Conservation (phyloP, 164 flowering plant genomes). For the Saururus chinensis region DNA sequence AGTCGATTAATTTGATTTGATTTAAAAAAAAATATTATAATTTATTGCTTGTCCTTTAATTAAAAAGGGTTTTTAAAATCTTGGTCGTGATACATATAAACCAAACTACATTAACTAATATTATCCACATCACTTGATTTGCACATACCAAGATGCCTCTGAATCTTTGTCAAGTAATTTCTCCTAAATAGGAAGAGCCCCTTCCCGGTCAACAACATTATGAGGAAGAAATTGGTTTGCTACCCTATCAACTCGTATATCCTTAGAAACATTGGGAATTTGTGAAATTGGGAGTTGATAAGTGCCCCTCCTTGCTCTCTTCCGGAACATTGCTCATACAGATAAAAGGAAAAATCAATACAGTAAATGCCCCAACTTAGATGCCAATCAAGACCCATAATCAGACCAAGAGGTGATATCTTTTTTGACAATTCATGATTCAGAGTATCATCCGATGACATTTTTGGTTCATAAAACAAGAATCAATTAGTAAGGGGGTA, state of each 20-base stretch:
- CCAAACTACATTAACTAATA: conserved; percentile 64
- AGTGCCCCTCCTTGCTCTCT: conserved; percentile 42
- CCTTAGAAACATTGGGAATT: conserved; percentile 70
- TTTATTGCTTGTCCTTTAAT: too few species aligned
- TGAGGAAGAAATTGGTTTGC: conserved; percentile 21
- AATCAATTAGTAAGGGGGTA: background rate
- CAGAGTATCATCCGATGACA: conserved; percentile 27
- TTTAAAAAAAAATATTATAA: too few species aligned
- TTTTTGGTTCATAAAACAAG: background rate
- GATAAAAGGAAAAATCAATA: conserved; percentile 51
- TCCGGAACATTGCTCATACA: conserved; percentile 46
- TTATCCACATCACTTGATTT: conserved; percentile 71
- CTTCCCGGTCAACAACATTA: conserved; percentile 35
- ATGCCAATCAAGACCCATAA: conserved; percentile 73
- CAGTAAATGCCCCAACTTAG: conserved; percentile 53
- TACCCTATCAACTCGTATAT: conserved; percentile 63
- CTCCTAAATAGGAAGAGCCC: conserved; percentile 29
- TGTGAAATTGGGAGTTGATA: conserved; percentile 32
- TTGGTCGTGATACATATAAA: too few species aligned
- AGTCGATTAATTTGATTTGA: too few species aligned
- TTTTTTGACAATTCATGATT: conserved; percentile 40
- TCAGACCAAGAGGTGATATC: conserved; percentile 43
- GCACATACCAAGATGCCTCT: conserved; percentile 54
- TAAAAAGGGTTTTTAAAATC: too few species aligned
- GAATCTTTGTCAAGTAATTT: conserved; percentile 40